Conservation (phyloP, 2,329 filamentous ascomycete genomes). For the Curvularia lunata region DNA sequence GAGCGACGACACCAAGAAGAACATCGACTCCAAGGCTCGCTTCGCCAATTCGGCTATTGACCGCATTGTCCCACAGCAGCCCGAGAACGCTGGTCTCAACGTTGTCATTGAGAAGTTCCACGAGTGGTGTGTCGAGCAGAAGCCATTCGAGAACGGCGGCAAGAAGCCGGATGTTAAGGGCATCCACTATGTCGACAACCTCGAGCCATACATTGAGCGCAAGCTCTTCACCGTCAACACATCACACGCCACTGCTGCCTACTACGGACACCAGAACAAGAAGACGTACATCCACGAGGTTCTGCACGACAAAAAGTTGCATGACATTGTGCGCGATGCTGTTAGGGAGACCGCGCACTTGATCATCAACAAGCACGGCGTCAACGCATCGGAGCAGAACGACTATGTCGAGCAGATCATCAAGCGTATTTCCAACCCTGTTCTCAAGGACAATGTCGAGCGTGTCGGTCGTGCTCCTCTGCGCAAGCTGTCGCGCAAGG, state of each 20-base stretch:
- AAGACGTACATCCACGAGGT: slow-evolving; percentile 91
- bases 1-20: slow-evolving; percentile 67
- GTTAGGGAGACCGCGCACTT: slow-evolving; percentile 85
- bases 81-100: slow-evolving; percentile 77
- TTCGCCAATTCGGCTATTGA: slow-evolving; percentile 99
- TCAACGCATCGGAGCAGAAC: slow-evolving; percentile 74
- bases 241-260: slow-evolving; percentile 92
- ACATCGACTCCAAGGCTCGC: slow-evolving; percentile 75
- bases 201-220: slow-evolving; percentile 96
- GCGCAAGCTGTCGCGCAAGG: slow-evolving; percentile 91
- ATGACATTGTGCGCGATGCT: slow-evolving; percentile 77
- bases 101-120: slow-evolving; percentile 98
- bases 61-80: slow-evolving; percentile 94
- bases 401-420: slow-evolving; percentile 93
- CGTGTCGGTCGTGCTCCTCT: slow-evolving; percentile 94
- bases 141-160: slow-evolving; percentile 74
- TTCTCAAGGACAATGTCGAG: slow-evolving; percentile 89
- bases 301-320: slow-evolving; percentile 79
- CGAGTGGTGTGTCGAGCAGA: slow-evolving; percentile 95
- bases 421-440: slow-evolving; percentile 88
- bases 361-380: slow-evolving; percentile 86
- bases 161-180: slow-evolving; percentile 78
- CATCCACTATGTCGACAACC: slow-evolving; percentile 90
- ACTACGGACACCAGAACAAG: slow-evolving; percentile 87
- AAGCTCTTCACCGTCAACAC: slow-evolving; percentile 99